Conservation (phyloP, 2,329 filamentous ascomycete species). For the Laburnicola sp. region DNA sequence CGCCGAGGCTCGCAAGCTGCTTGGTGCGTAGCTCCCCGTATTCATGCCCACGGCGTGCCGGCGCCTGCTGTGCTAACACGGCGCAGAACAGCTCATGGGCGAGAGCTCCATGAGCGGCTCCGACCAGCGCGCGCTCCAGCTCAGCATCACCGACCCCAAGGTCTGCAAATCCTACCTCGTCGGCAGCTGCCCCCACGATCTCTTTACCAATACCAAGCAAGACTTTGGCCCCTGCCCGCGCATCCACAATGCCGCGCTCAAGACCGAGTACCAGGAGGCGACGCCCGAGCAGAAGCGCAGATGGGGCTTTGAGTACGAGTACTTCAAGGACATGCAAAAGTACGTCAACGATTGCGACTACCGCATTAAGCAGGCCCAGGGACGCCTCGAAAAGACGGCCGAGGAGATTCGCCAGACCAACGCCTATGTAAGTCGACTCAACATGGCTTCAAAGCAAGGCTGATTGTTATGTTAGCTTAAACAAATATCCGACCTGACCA, state of each 20-base stretch:
- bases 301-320: slow-evolving; percentile 94
- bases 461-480: slow-evolving; percentile 63
- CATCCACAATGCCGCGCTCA: slow-evolving; percentile 84
- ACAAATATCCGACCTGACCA: slow-evolving; percentile 77
- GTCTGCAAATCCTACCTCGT: slow-evolving; percentile 93
- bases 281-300: slow-evolving; percentile 71
- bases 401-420: slow-evolving; percentile 98
- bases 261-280: slow-evolving; percentile 81
- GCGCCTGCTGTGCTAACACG: slow-evolving; percentile 19
- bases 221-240: slow-evolving; percentile 89
- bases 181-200: slow-evolving; percentile 94
- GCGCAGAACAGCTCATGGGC: slow-evolving; percentile 80
- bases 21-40: slow-evolving; percentile 58
- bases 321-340: slow-evolving; percentile 91
- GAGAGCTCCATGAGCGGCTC: slow-evolving; percentile 75
- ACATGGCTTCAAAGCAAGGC: slow-evolving; percentile 5
- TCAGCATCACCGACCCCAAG: slow-evolving; percentile 88
- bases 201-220: slow-evolving; percentile 99
- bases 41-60: no score
- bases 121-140: slow-evolving; percentile 74
- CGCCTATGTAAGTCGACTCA: slow-evolving; percentile 60
- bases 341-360: slow-evolving; percentile 97
- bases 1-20: slow-evolving; percentile 95
- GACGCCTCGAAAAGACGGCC: slow-evolving; percentile 91
- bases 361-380: slow-evolving; percentile 86